These are phyloP conservation scores for Venturia aucupariae DNA, from an alignment of 2,329 filamentous ascomycete genomes.

Conservation along the genomic window DNA sequence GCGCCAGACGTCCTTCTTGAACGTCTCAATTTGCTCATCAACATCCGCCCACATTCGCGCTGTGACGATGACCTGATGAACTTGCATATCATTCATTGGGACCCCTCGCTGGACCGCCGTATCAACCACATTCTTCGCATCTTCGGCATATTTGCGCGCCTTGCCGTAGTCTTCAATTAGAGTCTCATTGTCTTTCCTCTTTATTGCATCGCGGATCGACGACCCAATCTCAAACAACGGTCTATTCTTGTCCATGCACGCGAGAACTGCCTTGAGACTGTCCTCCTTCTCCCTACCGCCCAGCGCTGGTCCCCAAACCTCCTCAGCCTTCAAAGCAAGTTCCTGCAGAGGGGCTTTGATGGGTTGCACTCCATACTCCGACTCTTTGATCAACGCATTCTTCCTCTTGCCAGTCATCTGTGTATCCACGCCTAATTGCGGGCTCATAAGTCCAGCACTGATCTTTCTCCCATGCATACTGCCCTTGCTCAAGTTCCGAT, in stretches of 20 bases:
- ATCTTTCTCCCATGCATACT: constrained; percentile 48
- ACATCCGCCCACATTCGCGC: constrained; percentile 95
- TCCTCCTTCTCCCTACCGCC: constrained; percentile 88
- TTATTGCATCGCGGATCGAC: constrained; percentile 72
- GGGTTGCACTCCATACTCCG: constrained; percentile 73
- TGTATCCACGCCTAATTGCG: constrained; percentile 27
- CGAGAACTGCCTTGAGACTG: constrained; percentile 67
- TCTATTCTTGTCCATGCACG: constrained; percentile 67
- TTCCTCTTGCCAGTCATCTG: constrained; percentile 55
- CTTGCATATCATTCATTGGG: constrained; percentile 64
- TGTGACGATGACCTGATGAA: constrained; percentile 79
- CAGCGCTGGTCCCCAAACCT: constrained; percentile 92
- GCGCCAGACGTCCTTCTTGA: constrained; percentile 87
- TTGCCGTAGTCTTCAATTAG: constrained; percentile 79
- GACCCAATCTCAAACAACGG: constrained; percentile 75
- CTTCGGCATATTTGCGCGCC: constrained; percentile 73
- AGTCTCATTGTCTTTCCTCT: constrained; percentile 80
- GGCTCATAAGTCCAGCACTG: constrained; percentile 26
- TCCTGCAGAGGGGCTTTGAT: constrained; percentile 85
- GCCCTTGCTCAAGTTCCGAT: constrained; percentile 57
- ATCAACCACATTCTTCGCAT: constrained; percentile 60
- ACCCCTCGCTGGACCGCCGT: constrained; percentile 40
- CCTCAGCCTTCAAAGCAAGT: constrained; percentile 86
- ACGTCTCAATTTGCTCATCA: constrained; percentile 71
- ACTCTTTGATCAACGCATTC: constrained; percentile 58